Percentiles rank a stretch among this genome's conserved stretches.
Evolutionary conservation across 495 filamentous ascomycete species (phyloP).

Genomic region (Podospora bellae-mahoneyi): DNA sequence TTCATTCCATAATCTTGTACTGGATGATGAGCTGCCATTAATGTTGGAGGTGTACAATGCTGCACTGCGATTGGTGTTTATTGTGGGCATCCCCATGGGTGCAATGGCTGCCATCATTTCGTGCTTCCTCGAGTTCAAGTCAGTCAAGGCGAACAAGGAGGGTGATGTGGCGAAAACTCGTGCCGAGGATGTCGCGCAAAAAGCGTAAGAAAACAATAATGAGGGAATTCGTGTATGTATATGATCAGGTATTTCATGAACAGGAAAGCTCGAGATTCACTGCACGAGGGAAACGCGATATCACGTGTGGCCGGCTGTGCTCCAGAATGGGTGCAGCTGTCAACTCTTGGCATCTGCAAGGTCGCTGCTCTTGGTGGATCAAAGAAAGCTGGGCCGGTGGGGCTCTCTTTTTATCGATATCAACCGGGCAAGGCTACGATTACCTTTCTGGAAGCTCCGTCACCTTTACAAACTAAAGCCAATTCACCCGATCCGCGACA

Average conservation of each 20-base stretch:
- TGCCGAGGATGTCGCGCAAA: not conserved
- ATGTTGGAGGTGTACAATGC: slow-evolving; percentile 33
- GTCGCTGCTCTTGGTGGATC: not conserved
- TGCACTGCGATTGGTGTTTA: slow-evolving; percentile 32
- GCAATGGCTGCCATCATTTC: slow-evolving; percentile 37
- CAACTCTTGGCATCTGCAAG: not conserved
- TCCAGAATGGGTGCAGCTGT: not conserved
- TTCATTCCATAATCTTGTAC: slow-evolving; percentile 40
- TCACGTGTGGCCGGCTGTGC: not conserved
- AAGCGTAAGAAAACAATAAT: not conserved
- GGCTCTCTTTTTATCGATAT: not conserved
- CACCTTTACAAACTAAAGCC: not conserved
- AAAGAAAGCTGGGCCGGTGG: not conserved
- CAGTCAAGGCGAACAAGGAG: slow-evolving; percentile 33
- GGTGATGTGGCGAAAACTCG: not conserved
- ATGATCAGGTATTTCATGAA: not conserved
- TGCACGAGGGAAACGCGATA: not conserved
- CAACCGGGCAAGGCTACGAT: not conserved
- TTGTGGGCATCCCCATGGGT: slow-evolving; percentile 36
- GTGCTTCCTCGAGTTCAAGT: slow-evolving; percentile 50
- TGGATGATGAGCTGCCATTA: slow-evolving; percentile 27
- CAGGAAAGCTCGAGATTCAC: not conserved
- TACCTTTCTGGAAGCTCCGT: not conserved
- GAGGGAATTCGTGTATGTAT: not conserved
- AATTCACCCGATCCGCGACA: not conserved